Evolutionary conservation across 2,329 filamentous ascomycete genomes (phyloP).

Genomic region (Fusarium papillatum): DNA sequence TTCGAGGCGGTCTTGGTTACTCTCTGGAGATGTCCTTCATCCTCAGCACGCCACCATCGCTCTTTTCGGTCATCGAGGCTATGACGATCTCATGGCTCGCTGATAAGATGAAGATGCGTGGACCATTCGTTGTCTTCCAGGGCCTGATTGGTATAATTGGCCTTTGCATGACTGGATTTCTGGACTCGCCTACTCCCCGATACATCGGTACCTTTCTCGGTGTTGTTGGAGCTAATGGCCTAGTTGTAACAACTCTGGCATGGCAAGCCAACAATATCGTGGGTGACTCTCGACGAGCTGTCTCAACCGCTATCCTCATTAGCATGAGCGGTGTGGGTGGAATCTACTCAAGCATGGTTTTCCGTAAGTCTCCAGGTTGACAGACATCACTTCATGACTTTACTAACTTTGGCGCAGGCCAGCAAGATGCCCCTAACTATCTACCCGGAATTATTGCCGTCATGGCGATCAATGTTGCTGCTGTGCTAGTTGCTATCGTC

Average conservation of each 20-base stretch:
- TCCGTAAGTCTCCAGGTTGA: constrained; percentile 4
- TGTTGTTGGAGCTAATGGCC: constrained; percentile 20
- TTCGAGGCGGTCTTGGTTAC: constrained; percentile 23
- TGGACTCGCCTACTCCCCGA: constrained; percentile 19
- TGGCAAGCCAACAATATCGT: constrained; percentile 37
- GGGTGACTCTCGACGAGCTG: constrained; percentile 20
- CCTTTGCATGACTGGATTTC: constrained; percentile 24
- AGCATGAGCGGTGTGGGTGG: constrained; percentile 31
- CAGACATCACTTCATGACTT: background rate
- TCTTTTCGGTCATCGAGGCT: constrained; percentile 24
- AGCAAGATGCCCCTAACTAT: constrained; percentile 32
- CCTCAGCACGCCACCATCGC: constrained; percentile 7
- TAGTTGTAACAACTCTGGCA: constrained; percentile 16
- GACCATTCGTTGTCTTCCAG: constrained; percentile 29
- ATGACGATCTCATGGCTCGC: constrained; percentile 31
- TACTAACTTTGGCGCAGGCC: background rate
- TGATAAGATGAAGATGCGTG: constrained; percentile 19
- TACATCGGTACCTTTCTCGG: constrained; percentile 27
- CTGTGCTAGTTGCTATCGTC: constrained; percentile 5
- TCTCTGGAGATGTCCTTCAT: constrained; percentile 25
- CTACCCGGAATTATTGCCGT: constrained; percentile 24
- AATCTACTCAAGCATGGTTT: constrained; percentile 34
- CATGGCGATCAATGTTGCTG: constrained; percentile 23
- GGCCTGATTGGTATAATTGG: constrained; percentile 28
- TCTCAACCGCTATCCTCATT: constrained; percentile 28